These are phyloP conservation scores for Cephaloascus albidus DNA, from an alignment of 805 yeast genomes.

Conservation along the genomic window DNA sequence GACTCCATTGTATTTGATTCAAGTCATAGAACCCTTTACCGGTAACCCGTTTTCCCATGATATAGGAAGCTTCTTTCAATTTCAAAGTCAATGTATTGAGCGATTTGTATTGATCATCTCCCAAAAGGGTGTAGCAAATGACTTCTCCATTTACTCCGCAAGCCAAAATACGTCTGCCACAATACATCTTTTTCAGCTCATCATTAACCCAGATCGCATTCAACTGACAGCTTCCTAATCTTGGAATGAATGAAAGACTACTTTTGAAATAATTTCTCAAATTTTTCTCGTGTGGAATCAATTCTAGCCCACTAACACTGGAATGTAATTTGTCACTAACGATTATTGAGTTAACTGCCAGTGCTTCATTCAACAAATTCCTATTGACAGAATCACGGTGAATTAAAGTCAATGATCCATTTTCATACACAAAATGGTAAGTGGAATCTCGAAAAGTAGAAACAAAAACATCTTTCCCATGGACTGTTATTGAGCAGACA, in stretches of 20 bases:
- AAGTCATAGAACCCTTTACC: neutral
- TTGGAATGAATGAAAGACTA: constrained; percentile 20
- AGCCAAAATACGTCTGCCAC: constrained; percentile 10
- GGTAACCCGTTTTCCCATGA: constrained; percentile 2
- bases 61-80: neutral
- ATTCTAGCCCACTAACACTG: constrained; percentile 7
- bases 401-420: constrained; percentile 3
- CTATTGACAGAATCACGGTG: constrained; percentile 10
- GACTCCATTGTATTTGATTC: constrained; percentile 8
- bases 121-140: constrained; percentile 12
- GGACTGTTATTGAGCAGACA: constrained; percentile 12
- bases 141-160: constrained; percentile 31
- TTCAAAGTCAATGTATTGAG: neutral
- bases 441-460: constrained; percentile 18
- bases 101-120: neutral
- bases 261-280: constrained; percentile 3
- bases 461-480: constrained; percentile 10
- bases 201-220: constrained; percentile 18
- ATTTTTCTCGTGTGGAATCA: constrained; percentile 1
- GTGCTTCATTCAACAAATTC: constrained; percentile 8
- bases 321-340: constrained; percentile 10
- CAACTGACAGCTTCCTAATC: constrained; percentile 15
- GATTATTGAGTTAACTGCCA: constrained; percentile 5
- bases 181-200: constrained; percentile 2
- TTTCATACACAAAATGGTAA: constrained; percentile 8